A percentile compares a stretch with the other conserved stretches of the same genome.
Evolutionary conservation across 257 asterid genomes (phyloP).

Genomic region (Datura wrightii): DNA sequence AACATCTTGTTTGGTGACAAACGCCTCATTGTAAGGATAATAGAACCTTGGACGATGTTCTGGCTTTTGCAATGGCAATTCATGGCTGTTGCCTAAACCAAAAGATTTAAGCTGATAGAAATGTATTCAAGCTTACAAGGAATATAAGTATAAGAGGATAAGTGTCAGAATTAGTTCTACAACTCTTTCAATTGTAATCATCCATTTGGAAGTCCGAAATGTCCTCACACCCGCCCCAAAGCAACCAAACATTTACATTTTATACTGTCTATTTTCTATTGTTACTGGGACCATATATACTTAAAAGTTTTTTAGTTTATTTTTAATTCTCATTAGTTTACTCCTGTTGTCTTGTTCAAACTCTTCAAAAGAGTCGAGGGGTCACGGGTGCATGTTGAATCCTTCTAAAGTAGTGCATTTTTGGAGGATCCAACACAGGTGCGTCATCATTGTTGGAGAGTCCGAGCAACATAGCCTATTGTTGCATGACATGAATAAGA

Average conservation of each 20-base stretch:
- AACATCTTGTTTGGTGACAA: not conserved
- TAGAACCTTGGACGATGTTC: not conserved
- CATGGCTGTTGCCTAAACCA: not conserved
- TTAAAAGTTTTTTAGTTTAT: not conserved
- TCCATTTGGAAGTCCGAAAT: not conserved
- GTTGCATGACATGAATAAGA: conserved; percentile 18
- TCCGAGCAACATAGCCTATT: not conserved
- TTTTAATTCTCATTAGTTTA: not conserved
- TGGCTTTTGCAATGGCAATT: not conserved
- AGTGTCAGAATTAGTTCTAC: not conserved
- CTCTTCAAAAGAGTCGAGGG: too few species aligned
- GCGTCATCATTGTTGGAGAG: too few species aligned
- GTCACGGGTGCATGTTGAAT: too few species aligned
- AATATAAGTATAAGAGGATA: not conserved
- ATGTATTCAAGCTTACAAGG: not conserved
- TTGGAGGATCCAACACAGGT: too few species aligned
- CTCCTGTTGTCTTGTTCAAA: not conserved
- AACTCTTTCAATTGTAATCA: not conserved
- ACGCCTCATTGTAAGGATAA: not conserved
- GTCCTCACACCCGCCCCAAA: not conserved
- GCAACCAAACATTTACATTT: not conserved
- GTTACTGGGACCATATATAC: not conserved
- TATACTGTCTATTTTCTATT: not conserved
- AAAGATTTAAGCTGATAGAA: not conserved
- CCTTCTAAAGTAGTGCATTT: too few species aligned